These are phyloP conservation scores for Aureobasidium leucospermi DNA, from an alignment of 2,329 filamentous ascomycete species.

Conservation along the genomic window DNA sequence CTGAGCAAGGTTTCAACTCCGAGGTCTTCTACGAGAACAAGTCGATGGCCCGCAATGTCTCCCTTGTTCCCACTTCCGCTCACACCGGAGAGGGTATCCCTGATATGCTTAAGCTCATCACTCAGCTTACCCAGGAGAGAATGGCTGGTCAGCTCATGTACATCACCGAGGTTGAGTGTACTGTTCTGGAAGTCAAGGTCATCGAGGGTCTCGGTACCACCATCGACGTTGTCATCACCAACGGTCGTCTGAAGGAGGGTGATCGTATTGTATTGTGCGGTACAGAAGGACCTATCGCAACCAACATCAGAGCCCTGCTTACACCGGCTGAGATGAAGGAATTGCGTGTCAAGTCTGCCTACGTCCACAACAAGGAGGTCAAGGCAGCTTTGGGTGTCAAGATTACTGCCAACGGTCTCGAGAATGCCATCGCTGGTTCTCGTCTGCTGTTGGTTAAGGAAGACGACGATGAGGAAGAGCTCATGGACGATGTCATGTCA, in stretches of 20 bases:
- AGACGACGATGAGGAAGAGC: slow-evolving; percentile 84
- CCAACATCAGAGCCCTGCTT: slow-evolving; percentile 87
- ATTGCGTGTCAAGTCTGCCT: slow-evolving; percentile 86
- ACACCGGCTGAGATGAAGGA: slow-evolving; percentile 92
- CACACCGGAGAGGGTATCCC: slow-evolving; percentile 99
- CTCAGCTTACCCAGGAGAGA: slow-evolving; percentile 87
- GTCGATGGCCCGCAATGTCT: slow-evolving; percentile 88
- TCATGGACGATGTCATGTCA: slow-evolving; percentile 92
- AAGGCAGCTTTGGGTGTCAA: slow-evolving; percentile 98
- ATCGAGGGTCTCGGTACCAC: slow-evolving; percentile 98
- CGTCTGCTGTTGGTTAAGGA: slow-evolving; percentile 88
- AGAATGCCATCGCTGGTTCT: slow-evolving; percentile 93
- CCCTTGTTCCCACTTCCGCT: slow-evolving; percentile 93
- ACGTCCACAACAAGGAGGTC: slow-evolving; percentile 98
- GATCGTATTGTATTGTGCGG: slow-evolving; percentile 93
- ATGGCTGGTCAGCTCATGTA: slow-evolving; percentile 99
- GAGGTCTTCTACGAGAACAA: slow-evolving; percentile 98
- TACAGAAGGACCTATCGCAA: slow-evolving; percentile 91
- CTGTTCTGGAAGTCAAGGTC: slow-evolving; percentile 96
- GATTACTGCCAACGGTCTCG: slow-evolving; percentile 92
- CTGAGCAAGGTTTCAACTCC: slow-evolving; percentile 96
- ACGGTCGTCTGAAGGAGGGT: slow-evolving; percentile 89
- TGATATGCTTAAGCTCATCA: slow-evolving; percentile 93
- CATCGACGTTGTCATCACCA: slow-evolving; percentile 93
- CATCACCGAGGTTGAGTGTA: slow-evolving; percentile 93